A percentile compares a stretch with the other conserved stretches of the same genome.
phyloP scores from a whole-genome alignment of 768 basidiomycete genomes.

The Mycena filopes region DNA sequence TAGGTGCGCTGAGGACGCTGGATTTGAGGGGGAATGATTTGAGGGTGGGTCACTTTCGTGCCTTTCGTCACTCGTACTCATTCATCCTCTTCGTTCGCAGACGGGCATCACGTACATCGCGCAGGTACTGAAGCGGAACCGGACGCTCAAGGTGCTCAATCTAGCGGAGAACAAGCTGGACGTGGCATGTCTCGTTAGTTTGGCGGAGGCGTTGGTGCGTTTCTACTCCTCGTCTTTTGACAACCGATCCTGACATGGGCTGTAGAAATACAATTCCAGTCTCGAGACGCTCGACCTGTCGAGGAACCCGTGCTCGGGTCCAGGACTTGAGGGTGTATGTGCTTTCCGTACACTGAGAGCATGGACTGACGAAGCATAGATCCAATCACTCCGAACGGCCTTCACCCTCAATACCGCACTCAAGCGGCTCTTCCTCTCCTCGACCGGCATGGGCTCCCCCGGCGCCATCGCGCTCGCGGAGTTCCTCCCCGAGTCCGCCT shows the following conservation, averaged over 20 bases:
- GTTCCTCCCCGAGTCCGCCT: slow-evolving; percentile 91
- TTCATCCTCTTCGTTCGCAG: slow-evolving; percentile 47
- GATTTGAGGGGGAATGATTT: slow-evolving; percentile 95
- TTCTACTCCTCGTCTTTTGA: neutral
- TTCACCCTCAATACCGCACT: slow-evolving; percentile 93
- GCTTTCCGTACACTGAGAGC: neutral
- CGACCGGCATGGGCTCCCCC: slow-evolving; percentile 79
- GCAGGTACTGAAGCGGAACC: slow-evolving; percentile 95
- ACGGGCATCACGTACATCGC: slow-evolving; percentile 89
- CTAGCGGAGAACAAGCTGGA: slow-evolving; percentile 96
- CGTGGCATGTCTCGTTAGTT: slow-evolving; percentile 74
- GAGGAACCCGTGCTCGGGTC: slow-evolving; percentile 93
- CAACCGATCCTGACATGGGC: neutral
- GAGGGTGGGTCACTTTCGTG: slow-evolving; percentile 63
- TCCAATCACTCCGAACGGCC: slow-evolving; percentile 89
- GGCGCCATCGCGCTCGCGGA: slow-evolving; percentile 97
- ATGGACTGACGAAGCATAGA: slow-evolving; percentile 47
- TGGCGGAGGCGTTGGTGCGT: slow-evolving; percentile 91
- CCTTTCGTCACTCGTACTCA: slow-evolving; percentile 23
- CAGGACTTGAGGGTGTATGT: slow-evolving; percentile 89
- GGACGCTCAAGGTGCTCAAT: slow-evolving; percentile 94
- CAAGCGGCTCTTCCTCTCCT: slow-evolving; percentile 91
- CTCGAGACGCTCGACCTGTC: slow-evolving; percentile 95
- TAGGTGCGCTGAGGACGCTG: slow-evolving; percentile 88
- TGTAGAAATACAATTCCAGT: slow-evolving; percentile 93